Evolutionary conservation across 1,284 basidiomycete species (phyloP).

Genomic region (Austropuccinia psidii): DNA sequence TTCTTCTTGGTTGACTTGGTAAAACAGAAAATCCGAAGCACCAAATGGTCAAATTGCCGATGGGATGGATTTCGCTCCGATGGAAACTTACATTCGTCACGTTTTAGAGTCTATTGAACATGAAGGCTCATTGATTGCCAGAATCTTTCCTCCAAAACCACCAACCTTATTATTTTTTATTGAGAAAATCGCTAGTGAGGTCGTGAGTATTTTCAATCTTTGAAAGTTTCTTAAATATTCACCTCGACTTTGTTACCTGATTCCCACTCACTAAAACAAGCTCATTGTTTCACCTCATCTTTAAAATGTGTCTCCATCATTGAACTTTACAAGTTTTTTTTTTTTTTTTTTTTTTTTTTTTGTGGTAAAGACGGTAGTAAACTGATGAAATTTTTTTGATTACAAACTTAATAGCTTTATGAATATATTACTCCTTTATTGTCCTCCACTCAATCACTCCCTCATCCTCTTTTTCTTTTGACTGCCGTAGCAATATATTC

Average conservation of each 20-base stretch:
- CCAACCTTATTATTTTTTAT: conserved; percentile 67
- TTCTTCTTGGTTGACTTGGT: background rate
- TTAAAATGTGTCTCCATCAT: no score
- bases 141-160: conserved; percentile 73
- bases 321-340: no score
- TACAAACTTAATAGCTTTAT: conserved; percentile 55
- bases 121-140: conserved; percentile 69
- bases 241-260: background rate
- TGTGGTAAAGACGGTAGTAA: background rate
- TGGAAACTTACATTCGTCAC: conserved; percentile 78
- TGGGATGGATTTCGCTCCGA: conserved; percentile 72
- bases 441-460: conserved; percentile 65
- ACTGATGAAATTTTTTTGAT: background rate
- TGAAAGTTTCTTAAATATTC: background rate
- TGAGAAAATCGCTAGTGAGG: conserved; percentile 65
- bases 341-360: no score
- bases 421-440: conserved; percentile 79
- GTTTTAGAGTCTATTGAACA: conserved; percentile 61
- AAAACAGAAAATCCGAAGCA: conserved; percentile 39
- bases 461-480: conserved; percentile 66
- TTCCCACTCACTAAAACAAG: background rate
- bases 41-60: conserved; percentile 48
- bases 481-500: conserved; percentile 81
- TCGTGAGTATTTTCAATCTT: no score
- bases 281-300: background rate